Conservation (phyloP, 768 basidiomycete species). For the Mrakia blollopis region DNA sequence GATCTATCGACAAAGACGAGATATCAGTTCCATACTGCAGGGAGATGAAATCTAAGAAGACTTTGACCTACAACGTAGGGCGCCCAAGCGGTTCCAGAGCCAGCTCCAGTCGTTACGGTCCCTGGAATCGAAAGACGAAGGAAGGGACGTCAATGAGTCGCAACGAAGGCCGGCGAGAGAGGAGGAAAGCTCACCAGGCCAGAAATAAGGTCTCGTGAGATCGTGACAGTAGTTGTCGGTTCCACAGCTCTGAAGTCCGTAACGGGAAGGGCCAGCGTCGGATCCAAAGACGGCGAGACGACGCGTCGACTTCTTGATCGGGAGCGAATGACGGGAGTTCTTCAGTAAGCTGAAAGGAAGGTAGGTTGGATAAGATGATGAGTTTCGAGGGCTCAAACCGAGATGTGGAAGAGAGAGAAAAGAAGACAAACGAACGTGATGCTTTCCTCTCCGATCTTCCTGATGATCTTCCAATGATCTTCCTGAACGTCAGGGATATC, state of each 20-base stretch:
- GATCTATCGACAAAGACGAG: not conserved
- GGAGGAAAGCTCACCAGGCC: not conserved
- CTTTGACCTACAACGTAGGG: constrained; percentile 34
- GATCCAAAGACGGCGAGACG: constrained; percentile 22
- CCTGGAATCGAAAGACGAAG: not conserved
- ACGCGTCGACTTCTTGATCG: constrained; percentile 10
- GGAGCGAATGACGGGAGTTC: constrained; percentile 2
- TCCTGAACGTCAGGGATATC: constrained; percentile 52
- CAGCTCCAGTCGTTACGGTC: constrained; percentile 19
- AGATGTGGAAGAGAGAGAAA: no score
- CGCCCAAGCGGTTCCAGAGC: constrained; percentile 15
- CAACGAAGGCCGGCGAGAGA: no score
- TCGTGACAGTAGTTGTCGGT: constrained; percentile 18
- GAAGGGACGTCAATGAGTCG: not conserved
- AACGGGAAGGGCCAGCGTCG: constrained; percentile 20
- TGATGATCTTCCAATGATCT: constrained; percentile 27
- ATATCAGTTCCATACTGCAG: not conserved
- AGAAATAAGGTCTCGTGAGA: constrained; percentile 10
- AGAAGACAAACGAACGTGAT: not conserved
- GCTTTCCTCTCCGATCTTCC: constrained; percentile 28
- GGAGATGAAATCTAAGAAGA: not conserved
- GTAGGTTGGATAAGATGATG: no score
- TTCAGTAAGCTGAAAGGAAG: constrained; percentile 9
- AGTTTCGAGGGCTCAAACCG: no score
- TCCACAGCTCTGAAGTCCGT: constrained; percentile 23